A percentile compares a stretch with the other conserved stretches of the same genome.
Conservation (phyloP, 805 yeast species). For the Cyberlindnera veronae region DNA sequence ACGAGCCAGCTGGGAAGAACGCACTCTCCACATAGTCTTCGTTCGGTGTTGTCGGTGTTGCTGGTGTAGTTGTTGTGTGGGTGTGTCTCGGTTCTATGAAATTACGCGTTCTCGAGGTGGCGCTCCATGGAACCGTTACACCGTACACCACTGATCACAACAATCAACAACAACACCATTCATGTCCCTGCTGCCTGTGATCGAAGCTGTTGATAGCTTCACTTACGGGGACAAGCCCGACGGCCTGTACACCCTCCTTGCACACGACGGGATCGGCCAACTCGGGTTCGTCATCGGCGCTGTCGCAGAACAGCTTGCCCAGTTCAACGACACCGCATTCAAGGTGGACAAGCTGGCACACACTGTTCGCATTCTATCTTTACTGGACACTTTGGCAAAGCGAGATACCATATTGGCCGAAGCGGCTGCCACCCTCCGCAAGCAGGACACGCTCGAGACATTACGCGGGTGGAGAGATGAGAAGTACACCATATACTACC, state of each 20-base stretch:
- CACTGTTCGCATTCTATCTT: conserved; percentile 29
- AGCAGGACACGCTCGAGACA: conserved; percentile 34
- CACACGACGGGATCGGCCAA: conserved; percentile 18
- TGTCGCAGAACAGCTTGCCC: conserved; percentile 10
- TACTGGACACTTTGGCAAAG: conserved; percentile 36
- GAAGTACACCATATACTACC: conserved; percentile 66
- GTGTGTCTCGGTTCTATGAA: not conserved
- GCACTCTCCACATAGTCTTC: not conserved
- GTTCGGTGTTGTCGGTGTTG: not conserved
- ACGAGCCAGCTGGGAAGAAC: not conserved
- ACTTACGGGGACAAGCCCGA: conserved; percentile 15
- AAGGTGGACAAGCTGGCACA: conserved; percentile 23
- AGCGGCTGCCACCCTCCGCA: conserved; percentile 42
- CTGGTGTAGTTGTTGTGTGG: not conserved
- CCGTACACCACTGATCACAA: not conserved
- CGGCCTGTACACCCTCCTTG: conserved; percentile 6
- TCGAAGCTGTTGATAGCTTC: conserved; percentile 27
- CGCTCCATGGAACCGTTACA: not conserved
- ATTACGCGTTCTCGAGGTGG: not conserved
- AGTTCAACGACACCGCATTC: conserved; percentile 16
- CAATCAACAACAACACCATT: not conserved
- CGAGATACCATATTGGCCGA: conserved; percentile 39
- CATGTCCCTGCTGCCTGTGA: conserved; percentile 8
- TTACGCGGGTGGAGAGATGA: conserved; percentile 84
- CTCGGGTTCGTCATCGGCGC: conserved; percentile 16